phyloP scores from a whole-genome alignment of 208 protist species.

The Wallacemonas collosoma region DNA sequence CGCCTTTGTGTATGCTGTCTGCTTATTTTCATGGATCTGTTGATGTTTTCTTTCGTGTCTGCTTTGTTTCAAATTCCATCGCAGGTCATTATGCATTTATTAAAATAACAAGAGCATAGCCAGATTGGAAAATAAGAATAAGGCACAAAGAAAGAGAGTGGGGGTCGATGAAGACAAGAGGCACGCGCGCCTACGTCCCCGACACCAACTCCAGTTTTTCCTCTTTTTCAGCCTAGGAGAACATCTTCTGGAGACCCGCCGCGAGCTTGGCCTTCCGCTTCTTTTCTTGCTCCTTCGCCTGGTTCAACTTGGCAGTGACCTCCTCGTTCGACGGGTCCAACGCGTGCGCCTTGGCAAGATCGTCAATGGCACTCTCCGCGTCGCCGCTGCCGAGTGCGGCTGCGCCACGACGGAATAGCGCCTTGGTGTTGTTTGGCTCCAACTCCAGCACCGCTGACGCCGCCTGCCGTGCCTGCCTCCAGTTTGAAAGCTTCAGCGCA shows the following conservation, averaged over 20 bases:
- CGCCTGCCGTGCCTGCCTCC: constrained; percentile 49
- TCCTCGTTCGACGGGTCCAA: constrained; percentile 80
- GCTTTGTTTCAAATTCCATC: background rate
- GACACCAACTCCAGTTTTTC: background rate
- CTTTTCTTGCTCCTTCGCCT: constrained; percentile 79
- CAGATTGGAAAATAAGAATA: too few species aligned
- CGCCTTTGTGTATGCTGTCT: background rate
- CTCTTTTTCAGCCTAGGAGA: constrained; percentile 41
- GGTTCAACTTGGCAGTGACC: constrained; percentile 62
- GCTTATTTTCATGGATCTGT: background rate
- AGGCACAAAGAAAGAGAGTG: too few species aligned
- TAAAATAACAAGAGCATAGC: too few species aligned
- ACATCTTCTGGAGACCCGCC: constrained; percentile 87
- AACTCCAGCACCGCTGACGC: constrained; percentile 66
- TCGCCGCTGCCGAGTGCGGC: constrained; percentile 65
- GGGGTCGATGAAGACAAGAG: too few species aligned
- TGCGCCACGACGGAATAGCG: constrained; percentile 80
- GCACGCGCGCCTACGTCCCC: too few species aligned
- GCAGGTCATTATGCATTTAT: too few species aligned
- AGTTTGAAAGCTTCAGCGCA: constrained; percentile 65
- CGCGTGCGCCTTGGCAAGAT: constrained; percentile 55
- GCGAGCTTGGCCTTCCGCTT: constrained; percentile 82
- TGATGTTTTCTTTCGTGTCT: background rate
- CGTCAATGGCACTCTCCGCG: constrained; percentile 65
- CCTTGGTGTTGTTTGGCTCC: constrained; percentile 83